Percentiles rank a stretch among this genome's conserved stretches.
Evolutionary conservation across 1,284 basidiomycete species (phyloP).

Genomic region (Ganoderma lingzhi): DNA sequence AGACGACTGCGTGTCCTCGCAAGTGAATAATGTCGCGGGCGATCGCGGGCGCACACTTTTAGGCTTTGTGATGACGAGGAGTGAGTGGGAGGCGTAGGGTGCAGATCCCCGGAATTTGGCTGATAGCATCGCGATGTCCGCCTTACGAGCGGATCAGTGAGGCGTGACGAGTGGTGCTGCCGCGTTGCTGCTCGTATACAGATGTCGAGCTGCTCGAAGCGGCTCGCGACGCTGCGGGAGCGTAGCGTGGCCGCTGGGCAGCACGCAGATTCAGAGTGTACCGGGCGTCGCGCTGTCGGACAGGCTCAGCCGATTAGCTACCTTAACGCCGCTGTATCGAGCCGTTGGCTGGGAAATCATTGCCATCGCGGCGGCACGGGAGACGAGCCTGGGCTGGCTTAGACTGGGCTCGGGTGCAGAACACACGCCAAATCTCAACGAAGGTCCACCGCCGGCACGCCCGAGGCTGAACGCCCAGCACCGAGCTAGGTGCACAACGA

Average conservation of each 20-base stretch:
- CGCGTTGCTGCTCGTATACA: neutral
- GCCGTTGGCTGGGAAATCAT: neutral
- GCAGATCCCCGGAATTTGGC: neutral
- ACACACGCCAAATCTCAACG: neutral
- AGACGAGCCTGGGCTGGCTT: neutral
- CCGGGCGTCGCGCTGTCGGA: neutral
- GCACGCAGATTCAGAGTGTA: neutral
- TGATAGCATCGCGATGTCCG: conserved; percentile 5
- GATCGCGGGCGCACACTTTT: neutral
- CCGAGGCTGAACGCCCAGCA: neutral
- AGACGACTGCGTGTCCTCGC: neutral
- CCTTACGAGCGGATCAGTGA: conserved; percentile 9
- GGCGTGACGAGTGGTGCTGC: neutral
- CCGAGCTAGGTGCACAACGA: neutral
- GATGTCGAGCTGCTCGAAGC: neutral
- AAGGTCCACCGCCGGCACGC: neutral
- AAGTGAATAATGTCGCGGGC: neutral
- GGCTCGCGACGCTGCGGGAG: neutral
- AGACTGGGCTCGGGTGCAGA: neutral
- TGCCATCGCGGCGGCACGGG: neutral
- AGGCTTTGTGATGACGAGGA: conserved; percentile 5
- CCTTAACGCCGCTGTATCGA: conserved; percentile 16
- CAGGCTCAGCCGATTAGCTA: conserved; percentile 9
- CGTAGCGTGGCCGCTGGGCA: neutral
- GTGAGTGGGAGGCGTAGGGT: neutral